Evolutionary conservation across 2,329 filamentous ascomycete genomes (phyloP).

Genomic region (Aspergillus ruber): DNA sequence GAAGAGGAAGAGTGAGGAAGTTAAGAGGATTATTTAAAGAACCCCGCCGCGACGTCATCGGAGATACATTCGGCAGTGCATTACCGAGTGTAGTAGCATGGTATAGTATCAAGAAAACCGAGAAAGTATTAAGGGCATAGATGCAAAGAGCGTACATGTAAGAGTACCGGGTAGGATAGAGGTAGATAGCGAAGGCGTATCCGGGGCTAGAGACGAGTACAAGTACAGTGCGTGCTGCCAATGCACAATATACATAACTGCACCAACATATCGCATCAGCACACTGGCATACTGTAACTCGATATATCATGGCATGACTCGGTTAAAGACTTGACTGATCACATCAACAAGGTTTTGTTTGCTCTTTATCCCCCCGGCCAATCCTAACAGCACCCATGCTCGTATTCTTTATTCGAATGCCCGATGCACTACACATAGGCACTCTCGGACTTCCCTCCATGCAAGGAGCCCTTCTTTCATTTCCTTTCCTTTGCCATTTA

Average conservation of each 20-base stretch:
- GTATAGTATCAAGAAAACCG: too few species aligned
- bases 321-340: background rate
- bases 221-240: too few species aligned
- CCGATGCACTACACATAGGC: background rate
- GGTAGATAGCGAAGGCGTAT: too few species aligned
- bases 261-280: too few species aligned
- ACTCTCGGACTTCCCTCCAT: background rate
- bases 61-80: background rate
- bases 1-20: background rate
- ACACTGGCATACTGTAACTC: too few species aligned
- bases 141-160: too few species aligned
- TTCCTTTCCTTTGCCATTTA: background rate
- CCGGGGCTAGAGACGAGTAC: too few species aligned
- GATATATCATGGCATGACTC: too few species aligned
- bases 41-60: constrained; percentile 1
- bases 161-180: too few species aligned
- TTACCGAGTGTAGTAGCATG: too few species aligned
- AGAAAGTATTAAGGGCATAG: too few species aligned
- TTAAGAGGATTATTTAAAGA: background rate
- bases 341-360: background rate
- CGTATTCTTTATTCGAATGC: background rate
- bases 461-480: background rate
- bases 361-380: background rate
- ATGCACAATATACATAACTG: too few species aligned
- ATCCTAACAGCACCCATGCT: background rate